Evolutionary conservation across 2,329 filamentous ascomycete genomes (phyloP).

Genomic region (Hymenoscyphus albidus): DNA sequence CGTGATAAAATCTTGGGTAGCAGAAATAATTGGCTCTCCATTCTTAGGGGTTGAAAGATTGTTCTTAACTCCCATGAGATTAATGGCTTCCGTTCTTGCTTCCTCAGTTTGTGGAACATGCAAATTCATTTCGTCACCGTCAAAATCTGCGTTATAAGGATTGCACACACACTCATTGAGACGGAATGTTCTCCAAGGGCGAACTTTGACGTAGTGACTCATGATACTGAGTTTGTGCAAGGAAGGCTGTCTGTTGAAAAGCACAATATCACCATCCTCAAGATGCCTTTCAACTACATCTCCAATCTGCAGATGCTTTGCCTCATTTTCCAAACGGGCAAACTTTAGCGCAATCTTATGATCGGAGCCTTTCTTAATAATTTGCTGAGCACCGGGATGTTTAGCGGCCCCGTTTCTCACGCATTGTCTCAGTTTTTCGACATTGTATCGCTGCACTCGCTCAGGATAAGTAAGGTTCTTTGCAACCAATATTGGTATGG

Average conservation of each 20-base stretch:
- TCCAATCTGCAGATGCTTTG: slow-evolving; percentile 71
- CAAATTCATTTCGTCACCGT: slow-evolving; percentile 98
- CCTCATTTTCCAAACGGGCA: slow-evolving; percentile 66
- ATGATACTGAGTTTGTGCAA: slow-evolving; percentile 99
- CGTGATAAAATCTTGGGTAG: slow-evolving; percentile 99
- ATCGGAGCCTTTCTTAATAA: slow-evolving; percentile 65
- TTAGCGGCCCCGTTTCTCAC: slow-evolving; percentile 71
- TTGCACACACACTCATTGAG: slow-evolving; percentile 98
- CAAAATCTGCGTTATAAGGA: slow-evolving; percentile 98
- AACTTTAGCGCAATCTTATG: slow-evolving; percentile 75
- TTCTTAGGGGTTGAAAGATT: slow-evolving; percentile 96
- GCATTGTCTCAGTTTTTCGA: slow-evolving; percentile 71
- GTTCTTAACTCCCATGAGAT: slow-evolving; percentile 96
- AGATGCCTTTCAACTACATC: slow-evolving; percentile 93
- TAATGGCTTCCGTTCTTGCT: slow-evolving; percentile 88
- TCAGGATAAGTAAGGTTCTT: slow-evolving; percentile 97
- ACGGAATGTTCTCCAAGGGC: slow-evolving; percentile 92
- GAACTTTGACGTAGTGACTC: slow-evolving; percentile 87
- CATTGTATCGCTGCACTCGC: slow-evolving; percentile 78
- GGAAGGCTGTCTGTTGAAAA: slow-evolving; percentile 97
- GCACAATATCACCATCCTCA: slow-evolving; percentile 89
- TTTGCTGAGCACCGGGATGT: slow-evolving; percentile 84
- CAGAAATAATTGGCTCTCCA: slow-evolving; percentile 94
- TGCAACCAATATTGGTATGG: slow-evolving; percentile 85
- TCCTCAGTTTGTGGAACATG: slow-evolving; percentile 98